These are phyloP conservation scores for Backusella parvicylindrica DNA, from an alignment of 192 early-diverging fungal genomes.

Conservation along the genomic window DNA sequence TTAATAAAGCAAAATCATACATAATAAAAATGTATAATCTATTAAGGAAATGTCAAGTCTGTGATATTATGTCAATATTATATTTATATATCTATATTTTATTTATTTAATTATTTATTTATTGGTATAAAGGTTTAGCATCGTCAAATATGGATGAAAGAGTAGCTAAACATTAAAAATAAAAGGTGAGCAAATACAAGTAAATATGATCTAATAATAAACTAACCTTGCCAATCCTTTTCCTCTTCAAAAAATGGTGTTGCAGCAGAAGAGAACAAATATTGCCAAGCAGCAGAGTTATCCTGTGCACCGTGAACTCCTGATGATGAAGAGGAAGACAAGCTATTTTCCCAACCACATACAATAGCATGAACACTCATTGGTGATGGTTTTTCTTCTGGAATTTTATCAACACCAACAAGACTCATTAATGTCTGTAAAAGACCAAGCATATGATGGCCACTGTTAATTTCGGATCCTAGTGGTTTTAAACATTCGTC, in stretches of 20 bases:
- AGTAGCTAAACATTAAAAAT: background rate
- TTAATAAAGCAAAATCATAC: background rate
- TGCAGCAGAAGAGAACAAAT: conserved; percentile 10
- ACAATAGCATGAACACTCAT: conserved; percentile 13
- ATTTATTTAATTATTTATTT: background rate
- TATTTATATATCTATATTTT: background rate
- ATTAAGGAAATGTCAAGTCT: background rate
- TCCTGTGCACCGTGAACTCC: background rate
- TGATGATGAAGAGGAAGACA: background rate
- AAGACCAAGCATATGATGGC: background rate
- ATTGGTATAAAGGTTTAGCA: background rate
- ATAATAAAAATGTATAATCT: background rate
- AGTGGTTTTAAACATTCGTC: conserved; percentile 23
- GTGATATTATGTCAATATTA: background rate
- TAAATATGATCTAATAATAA: background rate
- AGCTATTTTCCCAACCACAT: background rate
- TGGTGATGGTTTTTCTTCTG: background rate
- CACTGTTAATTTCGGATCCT: background rate
- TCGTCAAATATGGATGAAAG: conserved; percentile 5
- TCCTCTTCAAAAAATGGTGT: conserved; percentile 10
- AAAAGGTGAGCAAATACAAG: background rate
- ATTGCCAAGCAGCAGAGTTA: conserved; percentile 13
- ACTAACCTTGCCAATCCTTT: background rate
- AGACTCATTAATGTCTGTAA: background rate
- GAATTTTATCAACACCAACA: background rate